Conservation (phyloP, 371 early-diverging fungal genomes). For the Funneliformis caledonium region DNA sequence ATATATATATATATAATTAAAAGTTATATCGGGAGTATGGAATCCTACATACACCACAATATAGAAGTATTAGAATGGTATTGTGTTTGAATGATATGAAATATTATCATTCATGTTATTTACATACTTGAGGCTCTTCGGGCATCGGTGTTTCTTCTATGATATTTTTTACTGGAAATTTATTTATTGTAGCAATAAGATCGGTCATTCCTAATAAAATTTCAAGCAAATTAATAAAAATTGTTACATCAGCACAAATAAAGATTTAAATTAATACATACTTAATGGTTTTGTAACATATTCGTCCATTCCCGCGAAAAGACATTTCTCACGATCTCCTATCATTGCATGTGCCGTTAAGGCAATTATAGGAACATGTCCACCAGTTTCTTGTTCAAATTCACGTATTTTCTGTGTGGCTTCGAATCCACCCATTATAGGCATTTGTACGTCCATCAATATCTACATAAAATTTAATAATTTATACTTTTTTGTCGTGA, state of each 20-base stretch:
- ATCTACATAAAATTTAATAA: constrained; percentile 46
- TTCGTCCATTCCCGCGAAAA: constrained; percentile 79
- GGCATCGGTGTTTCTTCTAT: background rate
- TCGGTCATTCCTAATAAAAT: constrained; percentile 55
- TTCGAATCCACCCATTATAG: constrained; percentile 78
- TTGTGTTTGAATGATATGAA: background rate
- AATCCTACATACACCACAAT: background rate
- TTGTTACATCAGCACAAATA: background rate
- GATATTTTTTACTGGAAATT: constrained; percentile 44
- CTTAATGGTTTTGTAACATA: constrained; percentile 73
- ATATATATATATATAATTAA: too few species aligned
- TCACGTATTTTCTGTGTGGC: constrained; percentile 77
- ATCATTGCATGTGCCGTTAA: constrained; percentile 85
- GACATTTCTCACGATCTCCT: constrained; percentile 78
- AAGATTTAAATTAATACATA: constrained; percentile 37
- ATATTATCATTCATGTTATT: background rate
- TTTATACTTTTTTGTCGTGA: background rate
- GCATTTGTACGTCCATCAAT: constrained; percentile 85
- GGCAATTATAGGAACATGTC: constrained; percentile 75
- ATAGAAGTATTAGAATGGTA: background rate
- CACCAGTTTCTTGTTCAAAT: constrained; percentile 55
- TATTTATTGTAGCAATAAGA: constrained; percentile 65
- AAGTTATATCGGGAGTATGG: background rate
- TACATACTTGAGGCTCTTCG: background rate
- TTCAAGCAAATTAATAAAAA: background rate